Percentiles rank a stretch among this genome's conserved stretches.
These are phyloP conservation scores for Cladorrhinum sp. DNA, from an alignment of 2,329 filamentous ascomycete genomes.

Conservation along the genomic window DNA sequence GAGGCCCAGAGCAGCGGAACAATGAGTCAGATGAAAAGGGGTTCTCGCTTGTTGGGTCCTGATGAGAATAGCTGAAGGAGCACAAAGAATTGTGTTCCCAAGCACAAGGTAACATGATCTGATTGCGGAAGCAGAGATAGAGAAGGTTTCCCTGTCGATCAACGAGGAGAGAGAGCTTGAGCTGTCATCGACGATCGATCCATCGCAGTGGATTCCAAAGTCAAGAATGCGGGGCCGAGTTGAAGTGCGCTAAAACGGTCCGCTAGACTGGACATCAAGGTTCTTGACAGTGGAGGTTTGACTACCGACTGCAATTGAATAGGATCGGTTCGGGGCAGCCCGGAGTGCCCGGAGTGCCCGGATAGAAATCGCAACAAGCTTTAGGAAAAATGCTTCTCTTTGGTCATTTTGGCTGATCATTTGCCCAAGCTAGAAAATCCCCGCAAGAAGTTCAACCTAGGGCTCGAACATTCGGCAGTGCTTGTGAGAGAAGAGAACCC, in stretches of 20 bases:
- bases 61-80: too few species aligned
- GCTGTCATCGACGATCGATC: too few species aligned
- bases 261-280: conserved; percentile 6
- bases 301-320: neutral
- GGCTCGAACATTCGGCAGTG: too few species aligned
- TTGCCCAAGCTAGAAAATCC: neutral
- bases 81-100: neutral
- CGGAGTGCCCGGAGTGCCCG: too few species aligned
- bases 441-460: too few species aligned
- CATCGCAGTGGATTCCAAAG: neutral
- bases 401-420: too few species aligned
- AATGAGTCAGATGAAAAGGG: neutral
- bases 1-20: neutral
- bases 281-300: neutral
- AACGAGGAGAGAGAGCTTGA: neutral
- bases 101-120: neutral
- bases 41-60: neutral
- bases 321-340: too few species aligned
- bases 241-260: neutral
- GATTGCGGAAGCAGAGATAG: neutral
- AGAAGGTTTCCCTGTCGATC: neutral
- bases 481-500: neutral
- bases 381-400: too few species aligned
- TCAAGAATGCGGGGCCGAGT: too few species aligned
- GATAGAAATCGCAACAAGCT: too few species aligned